Percentiles rank a stretch among this genome's conserved stretches.
Evolutionary conservation across 495 filamentous ascomycete genomes (phyloP).

Genomic region (Sordaria brevicollis): DNA sequence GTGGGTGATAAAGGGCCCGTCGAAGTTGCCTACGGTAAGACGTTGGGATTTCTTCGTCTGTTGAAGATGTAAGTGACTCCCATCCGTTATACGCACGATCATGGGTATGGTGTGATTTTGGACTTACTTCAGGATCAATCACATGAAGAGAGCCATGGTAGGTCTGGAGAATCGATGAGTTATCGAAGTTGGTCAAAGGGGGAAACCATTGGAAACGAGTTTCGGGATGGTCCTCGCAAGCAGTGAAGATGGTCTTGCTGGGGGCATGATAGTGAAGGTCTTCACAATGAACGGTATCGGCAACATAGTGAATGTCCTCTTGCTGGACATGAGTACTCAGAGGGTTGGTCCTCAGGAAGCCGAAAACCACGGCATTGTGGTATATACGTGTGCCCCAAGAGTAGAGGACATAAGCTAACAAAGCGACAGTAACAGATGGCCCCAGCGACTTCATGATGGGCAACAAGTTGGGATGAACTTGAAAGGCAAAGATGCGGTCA

Average conservation of each 20-base stretch:
- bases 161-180: slow-evolving; percentile 14
- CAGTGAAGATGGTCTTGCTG: slow-evolving; percentile 42
- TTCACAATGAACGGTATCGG: slow-evolving; percentile 47
- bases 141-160: slow-evolving; percentile 41
- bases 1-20: slow-evolving; percentile 46
- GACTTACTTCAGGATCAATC: slow-evolving; percentile 41
- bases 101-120: neutral
- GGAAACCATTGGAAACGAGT: slow-evolving; percentile 49
- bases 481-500: neutral
- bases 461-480: neutral
- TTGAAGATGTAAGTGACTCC: neutral
- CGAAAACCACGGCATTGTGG: slow-evolving; percentile 9
- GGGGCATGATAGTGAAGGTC: slow-evolving; percentile 48
- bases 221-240: slow-evolving; percentile 39
- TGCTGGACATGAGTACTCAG: slow-evolving; percentile 1
- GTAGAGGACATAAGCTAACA: slow-evolving; percentile 13
- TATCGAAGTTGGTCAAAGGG: slow-evolving; percentile 30
- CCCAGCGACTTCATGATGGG: slow-evolving; percentile 8
- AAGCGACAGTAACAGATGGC: slow-evolving; percentile 9
- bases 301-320: slow-evolving; percentile 25
- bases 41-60: slow-evolving; percentile 41
- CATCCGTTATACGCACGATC: neutral
- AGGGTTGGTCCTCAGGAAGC: slow-evolving; percentile 15
- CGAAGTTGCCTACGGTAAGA: slow-evolving; percentile 41
- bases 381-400: neutral